Conservation (phyloP, 495 filamentous ascomycete species). For the Glutinoglossum americanum region DNA sequence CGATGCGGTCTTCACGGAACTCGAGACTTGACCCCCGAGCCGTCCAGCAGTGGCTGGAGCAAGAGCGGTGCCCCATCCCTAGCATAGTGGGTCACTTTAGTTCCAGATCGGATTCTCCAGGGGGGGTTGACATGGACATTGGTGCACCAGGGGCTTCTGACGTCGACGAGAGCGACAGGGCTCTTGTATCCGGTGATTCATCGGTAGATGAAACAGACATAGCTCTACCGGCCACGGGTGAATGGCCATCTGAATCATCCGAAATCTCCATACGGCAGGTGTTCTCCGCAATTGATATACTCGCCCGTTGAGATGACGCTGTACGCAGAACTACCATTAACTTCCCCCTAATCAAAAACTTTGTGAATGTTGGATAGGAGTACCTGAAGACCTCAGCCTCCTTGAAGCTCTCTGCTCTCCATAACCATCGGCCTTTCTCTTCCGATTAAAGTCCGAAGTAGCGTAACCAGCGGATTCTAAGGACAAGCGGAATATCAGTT, state of each 20-base stretch:
- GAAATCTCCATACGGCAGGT: too few relatives aligned
- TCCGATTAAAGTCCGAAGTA: too few relatives aligned
- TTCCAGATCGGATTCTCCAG: not conserved
- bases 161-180: not conserved
- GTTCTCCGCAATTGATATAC: too few relatives aligned
- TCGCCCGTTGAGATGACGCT: too few relatives aligned
- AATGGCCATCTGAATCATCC: not conserved
- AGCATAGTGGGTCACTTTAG: not conserved
- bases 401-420: too few relatives aligned
- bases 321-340: not conserved
- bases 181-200: not conserved
- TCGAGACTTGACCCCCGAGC: too few relatives aligned
- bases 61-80: too few relatives aligned
- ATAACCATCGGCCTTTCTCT: too few relatives aligned
- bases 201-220: not conserved
- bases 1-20: too few relatives aligned
- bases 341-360: not conserved
- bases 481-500: too few relatives aligned
- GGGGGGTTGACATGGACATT: conserved; percentile 1
- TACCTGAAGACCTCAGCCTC: not conserved
- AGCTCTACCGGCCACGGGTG: not conserved
- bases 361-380: not conserved
- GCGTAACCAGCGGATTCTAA: too few relatives aligned
- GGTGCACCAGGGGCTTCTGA: not conserved
- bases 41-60: too few relatives aligned